Percentiles rank a stretch among this genome's conserved stretches.
Conservation (phyloP, 139 green algal genomes). For the Chlamydomonas sp. region DNA sequence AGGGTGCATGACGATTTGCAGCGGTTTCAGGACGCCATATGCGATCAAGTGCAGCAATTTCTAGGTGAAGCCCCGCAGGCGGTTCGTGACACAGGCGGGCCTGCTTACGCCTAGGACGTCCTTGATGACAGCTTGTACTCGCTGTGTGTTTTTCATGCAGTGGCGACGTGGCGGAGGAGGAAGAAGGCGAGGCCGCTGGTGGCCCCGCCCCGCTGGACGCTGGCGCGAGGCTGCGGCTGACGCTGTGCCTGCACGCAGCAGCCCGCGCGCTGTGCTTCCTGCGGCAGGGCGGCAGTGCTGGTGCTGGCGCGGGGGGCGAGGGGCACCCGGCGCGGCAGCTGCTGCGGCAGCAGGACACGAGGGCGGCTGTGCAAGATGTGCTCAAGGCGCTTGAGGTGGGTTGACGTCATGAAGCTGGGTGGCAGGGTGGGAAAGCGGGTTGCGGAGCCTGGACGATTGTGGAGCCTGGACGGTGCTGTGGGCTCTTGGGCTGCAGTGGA, state of each 20-base stretch:
- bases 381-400: neutral
- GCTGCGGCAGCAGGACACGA: conserved; percentile 2
- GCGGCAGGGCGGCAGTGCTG: neutral
- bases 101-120: too few relatives aligned
- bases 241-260: neutral
- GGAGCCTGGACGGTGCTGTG: too few relatives aligned
- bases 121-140: too few relatives aligned
- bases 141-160: neutral
- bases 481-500: too few relatives aligned
- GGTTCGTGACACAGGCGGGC: too few relatives aligned
- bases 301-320: too few relatives aligned
- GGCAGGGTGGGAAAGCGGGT: neutral
- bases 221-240: neutral
- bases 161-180: neutral
- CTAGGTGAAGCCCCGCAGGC: too few relatives aligned
- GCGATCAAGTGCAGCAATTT: too few relatives aligned
- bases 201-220: neutral
- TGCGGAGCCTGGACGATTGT: neutral
- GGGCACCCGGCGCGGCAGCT: neutral
- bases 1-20: too few relatives aligned
- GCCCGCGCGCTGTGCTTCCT: conserved; percentile 4
- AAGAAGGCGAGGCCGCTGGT: neutral
- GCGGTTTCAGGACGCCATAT: too few relatives aligned
- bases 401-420: too few relatives aligned
- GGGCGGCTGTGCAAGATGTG: neutral